These are phyloP conservation scores for Boletus rex-veris DNA, from an alignment of 768 basidiomycete species.

Conservation along the genomic window DNA sequence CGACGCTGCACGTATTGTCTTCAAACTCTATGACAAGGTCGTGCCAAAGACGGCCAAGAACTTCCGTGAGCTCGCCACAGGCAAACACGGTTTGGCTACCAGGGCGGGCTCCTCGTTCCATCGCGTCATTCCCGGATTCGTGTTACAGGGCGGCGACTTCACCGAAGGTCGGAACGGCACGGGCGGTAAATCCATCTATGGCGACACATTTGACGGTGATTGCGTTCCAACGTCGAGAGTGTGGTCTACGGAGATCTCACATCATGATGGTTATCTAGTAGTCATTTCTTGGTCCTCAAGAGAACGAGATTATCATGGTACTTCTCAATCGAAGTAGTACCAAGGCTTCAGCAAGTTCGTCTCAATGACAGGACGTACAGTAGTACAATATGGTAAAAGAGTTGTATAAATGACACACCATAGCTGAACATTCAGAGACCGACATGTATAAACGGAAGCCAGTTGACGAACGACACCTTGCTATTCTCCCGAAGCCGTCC, in stretches of 20 bases:
- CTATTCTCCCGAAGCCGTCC: neutral
- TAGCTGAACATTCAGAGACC: neutral
- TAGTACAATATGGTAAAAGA: neutral
- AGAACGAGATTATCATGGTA: neutral
- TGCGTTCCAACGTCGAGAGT: neutral
- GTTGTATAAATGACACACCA: neutral
- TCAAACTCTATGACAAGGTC: constrained; percentile 81
- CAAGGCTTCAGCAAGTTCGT: too few species aligned
- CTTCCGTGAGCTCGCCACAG: constrained; percentile 88
- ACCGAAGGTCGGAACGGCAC: constrained; percentile 63
- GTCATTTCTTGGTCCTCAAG: too few species aligned
- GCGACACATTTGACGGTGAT: constrained; percentile 59
- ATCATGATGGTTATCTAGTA: constrained; percentile 33
- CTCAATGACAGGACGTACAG: too few species aligned
- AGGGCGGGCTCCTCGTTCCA: constrained; percentile 66
- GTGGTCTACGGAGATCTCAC: constrained; percentile 3
- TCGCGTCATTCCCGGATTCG: constrained; percentile 80
- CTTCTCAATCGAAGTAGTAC: too few species aligned
- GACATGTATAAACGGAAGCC: constrained; percentile 15
- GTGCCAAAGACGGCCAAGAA: constrained; percentile 75
- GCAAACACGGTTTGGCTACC: constrained; percentile 74
- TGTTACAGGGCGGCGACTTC: constrained; percentile 93
- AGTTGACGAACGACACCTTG: neutral
- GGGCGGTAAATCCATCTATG: constrained; percentile 80
- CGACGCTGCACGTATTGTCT: constrained; percentile 59